Percentiles rank a stretch among this genome's conserved stretches.
Conservation (phyloP, 495 filamentous ascomycete genomes). For the Neurospora sp. region DNA sequence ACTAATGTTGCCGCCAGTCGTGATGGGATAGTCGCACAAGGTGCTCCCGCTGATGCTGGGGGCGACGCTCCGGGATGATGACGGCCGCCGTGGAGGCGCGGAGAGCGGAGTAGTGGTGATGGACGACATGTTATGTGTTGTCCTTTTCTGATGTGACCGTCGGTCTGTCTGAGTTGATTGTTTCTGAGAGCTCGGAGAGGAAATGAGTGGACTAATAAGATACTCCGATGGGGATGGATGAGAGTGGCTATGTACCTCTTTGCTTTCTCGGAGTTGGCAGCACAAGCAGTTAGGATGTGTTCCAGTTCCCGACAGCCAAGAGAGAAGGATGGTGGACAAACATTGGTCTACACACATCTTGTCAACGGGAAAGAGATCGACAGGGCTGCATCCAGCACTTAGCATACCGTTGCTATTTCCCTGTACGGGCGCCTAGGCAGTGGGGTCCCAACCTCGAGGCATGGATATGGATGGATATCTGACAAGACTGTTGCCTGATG, state of each 20-base stretch:
- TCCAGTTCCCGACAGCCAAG: background rate
- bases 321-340: background rate
- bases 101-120: background rate
- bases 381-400: background rate
- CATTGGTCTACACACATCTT: background rate
- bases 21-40: background rate
- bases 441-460: background rate
- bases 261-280: background rate
- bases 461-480: background rate
- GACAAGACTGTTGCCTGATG: background rate
- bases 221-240: background rate
- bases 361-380: background rate
- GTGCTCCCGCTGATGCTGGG: background rate
- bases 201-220: background rate
- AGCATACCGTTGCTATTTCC: background rate
- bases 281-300: background rate
- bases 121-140: background rate
- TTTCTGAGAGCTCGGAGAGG: background rate
- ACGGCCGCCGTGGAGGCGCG: background rate
- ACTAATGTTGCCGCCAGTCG: background rate
- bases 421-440: background rate
- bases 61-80: background rate
- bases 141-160: background rate
- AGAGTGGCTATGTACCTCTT: background rate
- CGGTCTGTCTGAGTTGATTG: background rate